Evolutionary conservation across 805 yeast genomes (phyloP), one percentile per base, ranked within the genome.

Genomic region (Ogataea populi-albae): DNA sequence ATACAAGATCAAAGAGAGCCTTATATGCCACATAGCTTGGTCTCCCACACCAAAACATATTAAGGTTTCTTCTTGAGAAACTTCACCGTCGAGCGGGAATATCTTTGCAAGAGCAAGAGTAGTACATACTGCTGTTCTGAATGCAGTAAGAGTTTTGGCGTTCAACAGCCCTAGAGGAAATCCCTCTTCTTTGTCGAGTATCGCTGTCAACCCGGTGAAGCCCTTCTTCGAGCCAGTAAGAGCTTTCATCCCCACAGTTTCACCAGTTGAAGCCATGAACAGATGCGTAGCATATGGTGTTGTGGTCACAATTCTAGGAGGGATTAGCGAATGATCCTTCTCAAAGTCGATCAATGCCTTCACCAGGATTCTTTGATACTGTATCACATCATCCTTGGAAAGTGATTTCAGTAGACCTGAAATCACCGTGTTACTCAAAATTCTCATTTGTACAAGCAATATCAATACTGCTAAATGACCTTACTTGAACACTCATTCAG

Each of bases 211-310:
- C 1, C 86, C 87, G 19, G 69, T 73, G 47, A 79, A 77, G 0
- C 86, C 86, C 21, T 68, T 56, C 2, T 64, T 62, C 0, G 83
- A 77, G 0, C 79, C 81, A 14, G 77, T 73, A 15, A 80, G 55
- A 0, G 79, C 72, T 57, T 80, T 80, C 47, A 80, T 62, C 7
- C 86, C 86, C 10, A 73, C 78, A 19, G 57, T 48, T 4, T 70
- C 66, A 11, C 77, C 76, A 4, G 73, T 65, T n/a, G 81, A 73
- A 3, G 84, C 82, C 86, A 80, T 80, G 55, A 76, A 77, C 20
- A 80, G 49, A 52, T 79, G 84, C 1, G 71, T 64, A 10, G 55
- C 54, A 42, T 62, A 57, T 29, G 67, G 53, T 45, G 73, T 55
- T 19, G 51, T 47, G 28, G 66, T 52, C 5, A 74, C 78, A 4